These are phyloP conservation scores for Coemansia furcata DNA, from an alignment of 192 early-diverging fungal species.

Conservation along the genomic window DNA sequence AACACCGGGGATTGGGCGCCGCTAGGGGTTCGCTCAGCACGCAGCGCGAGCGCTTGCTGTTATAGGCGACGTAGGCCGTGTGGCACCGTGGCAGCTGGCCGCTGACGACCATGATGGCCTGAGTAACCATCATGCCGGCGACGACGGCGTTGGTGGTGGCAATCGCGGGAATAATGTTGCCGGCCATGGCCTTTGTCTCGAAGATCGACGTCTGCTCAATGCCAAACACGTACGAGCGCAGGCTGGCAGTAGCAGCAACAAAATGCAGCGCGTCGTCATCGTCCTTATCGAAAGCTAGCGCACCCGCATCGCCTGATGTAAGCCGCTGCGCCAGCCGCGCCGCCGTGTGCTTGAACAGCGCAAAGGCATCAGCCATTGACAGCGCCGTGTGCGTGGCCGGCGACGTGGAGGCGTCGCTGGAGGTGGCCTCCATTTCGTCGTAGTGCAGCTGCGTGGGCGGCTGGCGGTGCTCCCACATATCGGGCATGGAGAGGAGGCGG, in stretches of 20 bases:
- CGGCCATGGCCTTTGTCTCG: conserved; percentile 96
- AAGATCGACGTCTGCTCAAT: conserved; percentile 82
- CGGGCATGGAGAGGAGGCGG: conserved; percentile 77
- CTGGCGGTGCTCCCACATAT: conserved; percentile 83
- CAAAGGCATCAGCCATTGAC: conserved; percentile 67
- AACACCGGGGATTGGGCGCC: conserved; percentile 72
- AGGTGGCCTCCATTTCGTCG: conserved; percentile 32
- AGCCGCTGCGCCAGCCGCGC: conserved; percentile 16
- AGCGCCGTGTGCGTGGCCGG: conserved; percentile 70
- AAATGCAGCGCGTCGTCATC: conserved; percentile 88
- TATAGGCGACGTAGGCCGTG: conserved; percentile 63
- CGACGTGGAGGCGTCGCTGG: conserved; percentile 19
- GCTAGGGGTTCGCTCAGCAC: conserved; percentile 65
- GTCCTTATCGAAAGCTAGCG: conserved; percentile 99
- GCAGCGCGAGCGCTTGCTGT: conserved; percentile 55
- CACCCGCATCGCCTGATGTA: conserved; percentile 65
- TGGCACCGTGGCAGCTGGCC: conserved; percentile 22
- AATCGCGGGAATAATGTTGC: conserved; percentile 97
- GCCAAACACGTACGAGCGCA: conserved; percentile 79
- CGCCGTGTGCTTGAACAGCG: conserved; percentile 66
- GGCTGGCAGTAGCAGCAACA: conserved; percentile 89
- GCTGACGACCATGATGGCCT: conserved; percentile 72
- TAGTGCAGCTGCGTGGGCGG: conserved; percentile 70
- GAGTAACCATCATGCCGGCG: conserved; percentile 89
- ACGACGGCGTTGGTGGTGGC: conserved; percentile 98